Evolutionary conservation across 75 land plant species (phyloP).

Genomic region (Picea glauca): DNA sequence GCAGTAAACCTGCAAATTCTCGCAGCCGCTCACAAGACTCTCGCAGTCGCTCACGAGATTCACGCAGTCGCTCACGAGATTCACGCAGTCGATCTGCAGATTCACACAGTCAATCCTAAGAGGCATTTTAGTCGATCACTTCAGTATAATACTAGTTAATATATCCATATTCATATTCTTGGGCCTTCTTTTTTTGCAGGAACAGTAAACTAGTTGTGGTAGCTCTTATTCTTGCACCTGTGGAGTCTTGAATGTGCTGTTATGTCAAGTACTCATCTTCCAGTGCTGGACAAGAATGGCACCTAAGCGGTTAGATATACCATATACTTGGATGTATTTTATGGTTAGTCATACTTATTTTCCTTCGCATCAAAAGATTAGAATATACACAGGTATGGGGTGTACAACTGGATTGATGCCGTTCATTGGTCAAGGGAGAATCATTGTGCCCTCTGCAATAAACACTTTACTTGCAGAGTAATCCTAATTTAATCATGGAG

Average conservation of each 20-base stretch:
- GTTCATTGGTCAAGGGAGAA: background rate
- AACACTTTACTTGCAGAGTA: background rate
- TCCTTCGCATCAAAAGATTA: background rate
- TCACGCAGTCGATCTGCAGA: background rate
- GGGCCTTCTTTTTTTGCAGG: slow-evolving; percentile 7
- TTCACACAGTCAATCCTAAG: slow-evolving; percentile 6
- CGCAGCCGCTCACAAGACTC: background rate
- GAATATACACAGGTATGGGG: background rate
- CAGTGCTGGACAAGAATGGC: background rate
- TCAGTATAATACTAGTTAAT: background rate
- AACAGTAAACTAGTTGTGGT: background rate
- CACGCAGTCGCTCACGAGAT: slow-evolving; percentile 5
- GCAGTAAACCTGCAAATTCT: background rate
- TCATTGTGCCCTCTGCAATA: background rate
- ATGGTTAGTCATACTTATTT: background rate
- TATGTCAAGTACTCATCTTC: background rate
- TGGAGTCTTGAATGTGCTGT: slow-evolving; percentile 3
- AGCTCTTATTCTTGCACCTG: slow-evolving; percentile 11
- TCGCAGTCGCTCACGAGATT: background rate
- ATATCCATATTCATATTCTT: slow-evolving; percentile 1
- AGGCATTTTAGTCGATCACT: background rate
- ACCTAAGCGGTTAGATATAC: slow-evolving; percentile 3
- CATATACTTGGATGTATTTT: slow-evolving; percentile 3
- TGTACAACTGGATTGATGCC: background rate
- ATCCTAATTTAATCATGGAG: background rate